These are phyloP conservation scores for Alternaria novae-zelandiae DNA, from an alignment of 2,329 filamentous ascomycete species.

Conservation along the genomic window DNA sequence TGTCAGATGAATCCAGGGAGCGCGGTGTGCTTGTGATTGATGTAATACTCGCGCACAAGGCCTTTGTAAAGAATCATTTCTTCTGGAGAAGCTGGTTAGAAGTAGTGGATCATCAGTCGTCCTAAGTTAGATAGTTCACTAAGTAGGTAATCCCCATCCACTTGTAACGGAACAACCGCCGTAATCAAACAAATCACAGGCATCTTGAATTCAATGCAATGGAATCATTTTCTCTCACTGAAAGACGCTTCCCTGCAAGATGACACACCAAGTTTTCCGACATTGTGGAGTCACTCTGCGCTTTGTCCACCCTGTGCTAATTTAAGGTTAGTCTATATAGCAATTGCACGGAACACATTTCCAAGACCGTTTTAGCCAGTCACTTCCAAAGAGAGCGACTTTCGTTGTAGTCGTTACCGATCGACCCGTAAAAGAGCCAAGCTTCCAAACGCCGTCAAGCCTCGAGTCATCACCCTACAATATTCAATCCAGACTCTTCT, in stretches of 20 bases:
- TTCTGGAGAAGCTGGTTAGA: background rate
- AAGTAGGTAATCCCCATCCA: background rate
- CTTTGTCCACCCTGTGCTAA: background rate
- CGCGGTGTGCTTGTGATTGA: background rate
- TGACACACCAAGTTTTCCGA: background rate
- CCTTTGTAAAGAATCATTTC: background rate
- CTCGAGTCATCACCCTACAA: background rate
- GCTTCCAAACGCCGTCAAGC: background rate
- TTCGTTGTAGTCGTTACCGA: background rate
- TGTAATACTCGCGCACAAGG: background rate
- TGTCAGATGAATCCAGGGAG: background rate
- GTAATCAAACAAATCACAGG: background rate
- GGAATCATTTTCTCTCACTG: background rate
- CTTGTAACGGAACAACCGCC: background rate
- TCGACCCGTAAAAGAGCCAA: background rate
- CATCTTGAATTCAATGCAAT: background rate
- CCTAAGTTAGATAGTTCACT: background rate
- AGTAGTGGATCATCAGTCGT: background rate
- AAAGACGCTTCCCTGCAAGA: background rate
- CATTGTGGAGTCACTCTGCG: background rate
- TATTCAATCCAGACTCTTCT: background rate
- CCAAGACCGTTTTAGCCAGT: background rate
- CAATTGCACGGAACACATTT: background rate
- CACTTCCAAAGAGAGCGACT: background rate
- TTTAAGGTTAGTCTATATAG: background rate